A percentile compares a stretch with the other conserved stretches of the same genome.
Conservation (phyloP, 2,329 filamentous ascomycete genomes). For the Thielaviopsis ethacetica region DNA sequence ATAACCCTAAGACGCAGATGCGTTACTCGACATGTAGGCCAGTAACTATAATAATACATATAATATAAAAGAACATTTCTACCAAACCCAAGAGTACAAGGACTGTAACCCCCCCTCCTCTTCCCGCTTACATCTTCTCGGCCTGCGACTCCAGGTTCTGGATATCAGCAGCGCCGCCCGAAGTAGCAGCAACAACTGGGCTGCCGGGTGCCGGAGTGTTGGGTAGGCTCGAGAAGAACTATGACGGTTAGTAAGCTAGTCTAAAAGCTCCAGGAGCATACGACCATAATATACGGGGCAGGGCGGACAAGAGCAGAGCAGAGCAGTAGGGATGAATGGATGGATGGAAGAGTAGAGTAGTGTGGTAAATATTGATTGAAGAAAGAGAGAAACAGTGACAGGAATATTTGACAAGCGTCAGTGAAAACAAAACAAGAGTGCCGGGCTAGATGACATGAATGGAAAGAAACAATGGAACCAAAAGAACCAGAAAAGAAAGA, state of each 20-base stretch:
- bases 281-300: neutral
- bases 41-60: too few relatives aligned
- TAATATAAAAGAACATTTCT: neutral
- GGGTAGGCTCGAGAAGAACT: slow-evolving; percentile 8
- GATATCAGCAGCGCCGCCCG: slow-evolving; percentile 6
- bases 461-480: neutral
- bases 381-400: too few relatives aligned
- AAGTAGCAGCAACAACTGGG: slow-evolving; percentile 1
- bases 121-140: slow-evolving; percentile 13
- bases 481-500: neutral
- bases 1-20: too few relatives aligned
- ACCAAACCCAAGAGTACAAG: neutral
- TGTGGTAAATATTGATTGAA: too few relatives aligned
- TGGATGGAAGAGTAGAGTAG: too few relatives aligned
- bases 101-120: neutral
- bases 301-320: neutral
- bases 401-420: too few relatives aligned
- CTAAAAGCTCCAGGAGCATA: too few relatives aligned
- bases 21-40: too few relatives aligned
- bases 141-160: slow-evolving; percentile 15
- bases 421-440: neutral
- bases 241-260: neutral
- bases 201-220: slow-evolving; percentile 4
- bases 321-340: too few relatives aligned
- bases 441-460: neutral